Percentiles rank a stretch among this genome's conserved stretches.
These are phyloP conservation scores for Artemisia argyi DNA, from an alignment of 129 eudicot species.

Conservation along the genomic window DNA sequence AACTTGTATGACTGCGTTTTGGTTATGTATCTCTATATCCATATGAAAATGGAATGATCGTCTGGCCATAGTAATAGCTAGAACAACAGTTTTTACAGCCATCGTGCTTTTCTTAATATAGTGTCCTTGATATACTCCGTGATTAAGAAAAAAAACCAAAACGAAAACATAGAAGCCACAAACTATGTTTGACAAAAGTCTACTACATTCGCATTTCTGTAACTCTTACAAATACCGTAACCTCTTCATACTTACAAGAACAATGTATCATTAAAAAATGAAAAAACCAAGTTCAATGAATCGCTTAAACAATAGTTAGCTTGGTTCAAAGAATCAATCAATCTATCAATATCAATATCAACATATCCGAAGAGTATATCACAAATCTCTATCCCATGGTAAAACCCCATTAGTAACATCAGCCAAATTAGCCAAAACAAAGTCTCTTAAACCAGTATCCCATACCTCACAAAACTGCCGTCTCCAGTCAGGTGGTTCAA, in stretches of 20 bases:
- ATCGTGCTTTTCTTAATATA: no score
- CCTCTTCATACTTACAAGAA: slow-evolving; percentile 23
- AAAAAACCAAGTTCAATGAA: slow-evolving; percentile 11
- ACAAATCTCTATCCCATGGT: slow-evolving; percentile 69
- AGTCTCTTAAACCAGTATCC: slow-evolving; percentile 91
- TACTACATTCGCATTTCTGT: no score
- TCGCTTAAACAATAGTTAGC: background rate
- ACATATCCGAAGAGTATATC: slow-evolving; percentile 21
- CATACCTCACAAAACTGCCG: slow-evolving; percentile 87
- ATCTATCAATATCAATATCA: slow-evolving; percentile 19
- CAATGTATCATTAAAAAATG: slow-evolving; percentile 4
- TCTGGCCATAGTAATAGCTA: no score
- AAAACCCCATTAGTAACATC: slow-evolving; percentile 66
- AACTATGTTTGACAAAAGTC: no score
- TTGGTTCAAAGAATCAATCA: slow-evolving; percentile 36
- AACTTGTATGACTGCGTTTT: no score
- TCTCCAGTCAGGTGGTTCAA: slow-evolving; percentile 94
- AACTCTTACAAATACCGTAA: background rate
- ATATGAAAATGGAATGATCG: no score
- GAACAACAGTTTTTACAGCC: no score
- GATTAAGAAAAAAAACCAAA: no score
- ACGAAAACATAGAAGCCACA: no score
- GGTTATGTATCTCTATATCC: no score
- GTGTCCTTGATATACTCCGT: no score
- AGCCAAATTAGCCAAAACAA: slow-evolving; percentile 75